A percentile compares a stretch with the other conserved stretches of the same genome.
Conservation (phyloP, 2,329 filamentous ascomycete species). For the Curvularia sp. region DNA sequence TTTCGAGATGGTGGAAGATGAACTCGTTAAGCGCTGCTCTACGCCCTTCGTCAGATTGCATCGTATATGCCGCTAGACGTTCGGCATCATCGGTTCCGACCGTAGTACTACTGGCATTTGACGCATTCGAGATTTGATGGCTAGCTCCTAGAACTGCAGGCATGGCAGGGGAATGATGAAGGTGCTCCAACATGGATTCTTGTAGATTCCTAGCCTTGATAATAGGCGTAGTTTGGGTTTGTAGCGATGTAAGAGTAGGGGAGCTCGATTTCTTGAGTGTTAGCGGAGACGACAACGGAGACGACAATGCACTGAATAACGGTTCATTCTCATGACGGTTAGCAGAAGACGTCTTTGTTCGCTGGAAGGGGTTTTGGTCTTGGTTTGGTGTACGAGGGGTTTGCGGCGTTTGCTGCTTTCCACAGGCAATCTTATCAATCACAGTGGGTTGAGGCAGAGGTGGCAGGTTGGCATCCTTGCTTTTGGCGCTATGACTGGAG, state of each 20-base stretch:
- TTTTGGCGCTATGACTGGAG: conserved; percentile 25
- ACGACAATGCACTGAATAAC: conserved; percentile 17
- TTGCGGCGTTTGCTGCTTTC: conserved; percentile 12
- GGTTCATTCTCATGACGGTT: conserved; percentile 16
- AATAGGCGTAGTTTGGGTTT: conserved; percentile 27
- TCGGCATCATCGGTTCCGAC: conserved; percentile 8
- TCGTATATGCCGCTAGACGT: conserved; percentile 45
- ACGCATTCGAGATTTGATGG: background rate
- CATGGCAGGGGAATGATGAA: conserved; percentile 9
- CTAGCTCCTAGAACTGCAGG: conserved; percentile 14
- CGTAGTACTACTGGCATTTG: background rate
- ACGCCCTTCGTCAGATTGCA: conserved; percentile 52
- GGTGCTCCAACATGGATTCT: background rate
- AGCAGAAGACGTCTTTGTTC: conserved; percentile 7
- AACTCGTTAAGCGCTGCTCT: conserved; percentile 57
- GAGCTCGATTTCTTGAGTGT: conserved; percentile 15
- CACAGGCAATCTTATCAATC: conserved; percentile 17
- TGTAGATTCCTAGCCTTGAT: conserved; percentile 15
- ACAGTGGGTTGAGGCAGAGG: conserved; percentile 49
- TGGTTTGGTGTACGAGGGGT: conserved; percentile 16
- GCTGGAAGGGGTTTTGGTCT: conserved; percentile 1
- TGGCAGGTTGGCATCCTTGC: conserved; percentile 38
- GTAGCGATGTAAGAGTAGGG: conserved; percentile 26
- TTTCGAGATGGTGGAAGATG: conserved; percentile 59
- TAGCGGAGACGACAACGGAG: conserved; percentile 21